phyloP scores from a whole-genome alignment of 1,284 basidiomycete species.

The Pseudozyma hubeiensis region DNA sequence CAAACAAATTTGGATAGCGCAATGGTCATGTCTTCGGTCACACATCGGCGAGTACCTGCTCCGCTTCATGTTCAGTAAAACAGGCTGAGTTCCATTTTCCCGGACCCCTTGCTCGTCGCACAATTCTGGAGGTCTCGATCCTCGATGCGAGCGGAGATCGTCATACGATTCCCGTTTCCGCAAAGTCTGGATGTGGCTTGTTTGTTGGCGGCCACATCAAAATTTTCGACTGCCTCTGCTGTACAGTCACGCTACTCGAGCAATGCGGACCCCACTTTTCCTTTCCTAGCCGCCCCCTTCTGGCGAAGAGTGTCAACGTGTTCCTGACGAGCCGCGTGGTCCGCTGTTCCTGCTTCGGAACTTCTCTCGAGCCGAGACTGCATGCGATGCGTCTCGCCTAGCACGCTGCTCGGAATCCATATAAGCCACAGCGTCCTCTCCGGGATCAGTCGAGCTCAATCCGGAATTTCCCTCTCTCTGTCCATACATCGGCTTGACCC shows the following conservation, averaged over 20 bases:
- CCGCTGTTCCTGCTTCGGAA: slow-evolving; percentile 24
- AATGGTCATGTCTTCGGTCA: no score
- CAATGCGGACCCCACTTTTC: no score
- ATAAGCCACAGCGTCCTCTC: slow-evolving; percentile 19
- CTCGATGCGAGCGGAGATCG: neutral
- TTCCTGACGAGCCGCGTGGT: slow-evolving; percentile 6
- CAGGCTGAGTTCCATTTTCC: neutral
- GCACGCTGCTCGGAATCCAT: slow-evolving; percentile 5
- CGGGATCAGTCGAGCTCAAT: slow-evolving; percentile 3
- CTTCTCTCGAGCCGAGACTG: slow-evolving; percentile 17
- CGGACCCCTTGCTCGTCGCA: neutral
- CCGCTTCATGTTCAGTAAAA: neutral
- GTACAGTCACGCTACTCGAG: no score
- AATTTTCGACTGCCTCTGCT: no score
- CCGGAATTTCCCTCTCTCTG: slow-evolving; percentile 23
- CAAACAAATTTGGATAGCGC: neutral
- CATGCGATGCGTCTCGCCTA: slow-evolving; percentile 18
- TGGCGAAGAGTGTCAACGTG: slow-evolving; percentile 1
- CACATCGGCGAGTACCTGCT: neutral
- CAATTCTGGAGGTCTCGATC: neutral
- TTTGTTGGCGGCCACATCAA: neutral
- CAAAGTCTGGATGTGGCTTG: neutral
- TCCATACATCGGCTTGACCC: neutral
- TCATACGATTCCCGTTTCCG: neutral
- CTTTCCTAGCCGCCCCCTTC: no score